Conservation (phyloP, 495 filamentous ascomycete genomes). For the Penicillium silybi region DNA sequence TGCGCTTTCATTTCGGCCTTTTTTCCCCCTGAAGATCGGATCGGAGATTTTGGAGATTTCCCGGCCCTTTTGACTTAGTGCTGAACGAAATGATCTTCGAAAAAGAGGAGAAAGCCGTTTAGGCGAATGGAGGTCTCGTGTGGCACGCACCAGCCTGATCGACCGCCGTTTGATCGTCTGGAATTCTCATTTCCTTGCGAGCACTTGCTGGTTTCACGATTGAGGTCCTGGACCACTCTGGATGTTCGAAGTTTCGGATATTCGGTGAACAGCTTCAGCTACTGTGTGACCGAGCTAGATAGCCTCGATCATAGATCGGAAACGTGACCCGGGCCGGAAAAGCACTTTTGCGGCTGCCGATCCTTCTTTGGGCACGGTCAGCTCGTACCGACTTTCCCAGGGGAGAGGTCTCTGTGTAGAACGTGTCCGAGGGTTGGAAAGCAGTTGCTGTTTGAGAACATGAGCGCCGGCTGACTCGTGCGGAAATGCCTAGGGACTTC, state of each 20-base stretch:
- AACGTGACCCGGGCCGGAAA: not conserved
- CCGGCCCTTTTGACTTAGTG: too few species aligned
- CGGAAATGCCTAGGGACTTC: not conserved
- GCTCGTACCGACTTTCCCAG: not conserved
- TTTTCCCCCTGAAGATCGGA: not conserved
- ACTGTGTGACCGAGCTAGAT: not conserved
- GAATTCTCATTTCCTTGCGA: not conserved
- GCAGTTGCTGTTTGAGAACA: not conserved
- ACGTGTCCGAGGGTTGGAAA: not conserved
- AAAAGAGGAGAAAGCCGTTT: not conserved
- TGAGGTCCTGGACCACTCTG: not conserved
- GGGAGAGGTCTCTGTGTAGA: not conserved
- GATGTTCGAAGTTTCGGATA: not conserved
- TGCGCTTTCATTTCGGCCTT: slow-evolving; percentile 15
- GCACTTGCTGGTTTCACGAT: not conserved
- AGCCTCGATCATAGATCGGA: not conserved
- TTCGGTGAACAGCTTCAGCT: not conserved
- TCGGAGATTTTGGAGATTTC: too few species aligned
- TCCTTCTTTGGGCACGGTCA: not conserved
- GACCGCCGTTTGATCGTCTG: not conserved
- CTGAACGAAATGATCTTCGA: not conserved
- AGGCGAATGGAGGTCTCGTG: not conserved
- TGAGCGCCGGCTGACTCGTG: not conserved
- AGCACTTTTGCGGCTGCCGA: not conserved
- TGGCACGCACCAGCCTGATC: not conserved